Conservation (phyloP, 2,329 filamentous ascomycete species). For the Pseudogymnoascus sp. region DNA sequence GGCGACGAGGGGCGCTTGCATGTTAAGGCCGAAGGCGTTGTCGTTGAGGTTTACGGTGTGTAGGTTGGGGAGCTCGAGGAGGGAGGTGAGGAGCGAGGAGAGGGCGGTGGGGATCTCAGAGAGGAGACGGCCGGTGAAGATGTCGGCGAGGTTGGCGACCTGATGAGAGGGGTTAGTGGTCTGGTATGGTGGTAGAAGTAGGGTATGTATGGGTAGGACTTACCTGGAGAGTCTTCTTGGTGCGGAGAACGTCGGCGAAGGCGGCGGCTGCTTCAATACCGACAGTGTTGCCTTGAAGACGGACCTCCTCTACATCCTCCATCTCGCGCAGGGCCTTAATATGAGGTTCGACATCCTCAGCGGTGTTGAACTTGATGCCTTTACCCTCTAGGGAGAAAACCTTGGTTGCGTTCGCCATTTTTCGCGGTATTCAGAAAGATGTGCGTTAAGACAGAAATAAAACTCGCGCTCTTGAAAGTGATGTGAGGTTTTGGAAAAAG, state of each 20-base stretch:
- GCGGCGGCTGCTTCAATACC: constrained; percentile 82
- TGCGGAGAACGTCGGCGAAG: constrained; percentile 73
- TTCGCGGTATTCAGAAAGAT: constrained; percentile 9
- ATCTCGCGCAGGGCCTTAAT: constrained; percentile 66
- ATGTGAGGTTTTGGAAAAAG: neutral
- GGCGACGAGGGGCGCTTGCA: constrained; percentile 81
- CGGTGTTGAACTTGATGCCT: constrained; percentile 84
- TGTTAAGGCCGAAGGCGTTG: constrained; percentile 96
- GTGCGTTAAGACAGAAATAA: neutral
- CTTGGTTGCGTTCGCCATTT: constrained; percentile 50
- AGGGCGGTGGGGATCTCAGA: constrained; percentile 90
- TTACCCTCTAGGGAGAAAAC: constrained; percentile 87
- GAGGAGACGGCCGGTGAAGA: constrained; percentile 91
- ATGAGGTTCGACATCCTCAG: constrained; percentile 77
- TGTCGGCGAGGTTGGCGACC: constrained; percentile 87
- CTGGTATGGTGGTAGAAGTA: constrained; percentile 9
- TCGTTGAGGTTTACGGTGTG: constrained; percentile 93
- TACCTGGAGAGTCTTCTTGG: constrained; percentile 76
- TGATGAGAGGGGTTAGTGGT: constrained; percentile 27
- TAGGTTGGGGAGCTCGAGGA: constrained; percentile 78
- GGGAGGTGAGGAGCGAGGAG: constrained; percentile 72
- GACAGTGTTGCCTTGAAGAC: constrained; percentile 83
- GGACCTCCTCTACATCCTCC: constrained; percentile 74
- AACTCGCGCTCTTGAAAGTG: constrained; percentile 1
- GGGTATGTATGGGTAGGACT: constrained; percentile 17